Base-by-base conservation (phyloP, 2,329 filamentous ascomycete species). In the Immersiporthe knoxdaviesiana region DNA sequence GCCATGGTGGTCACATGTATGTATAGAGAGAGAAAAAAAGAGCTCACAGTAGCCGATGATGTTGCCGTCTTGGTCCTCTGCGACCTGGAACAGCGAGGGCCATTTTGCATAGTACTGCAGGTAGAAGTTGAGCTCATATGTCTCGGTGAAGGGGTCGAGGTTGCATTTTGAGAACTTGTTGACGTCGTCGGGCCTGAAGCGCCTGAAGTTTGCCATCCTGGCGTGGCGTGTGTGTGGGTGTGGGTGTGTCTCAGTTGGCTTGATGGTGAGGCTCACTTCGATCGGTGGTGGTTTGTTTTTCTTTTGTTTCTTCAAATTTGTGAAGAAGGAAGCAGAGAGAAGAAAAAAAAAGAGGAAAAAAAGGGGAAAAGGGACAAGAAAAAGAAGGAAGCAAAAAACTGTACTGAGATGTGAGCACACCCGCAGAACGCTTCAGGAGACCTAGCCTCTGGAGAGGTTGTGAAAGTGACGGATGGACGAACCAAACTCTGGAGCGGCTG, bases 91-190 rank as follows among this genome's bases (percentile, higher is more conserved):
- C 58, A 98, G 87, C 35, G 94, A 91, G 1, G 96, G 96, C 96
- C 96, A 99, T 84, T 92, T 93, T 66, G 94, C 93, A 73, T 97
- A 90, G 81, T 99, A 99, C 76, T 97, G 92, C 70, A 97, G 88
- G 83, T 99, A 99, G 84, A 98, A 99, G 72, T 90, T 88, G 73
- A 97, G 87, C 79, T 97, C 94, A 83, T 98, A 99, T 68, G 97
- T 98, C 83, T 99, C 96, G n/a, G 96, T 98, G 72, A 97, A 86
- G 54, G 93, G 93, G 78, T 99, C 96, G 72, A 99, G 90, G 78
- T 99, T 99, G 81, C 94, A 97, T 73, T 94, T 90, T 74, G 97
- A 97, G 80, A 98, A 91, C 74, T 90, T 91, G 81, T 97, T 90
- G 72, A 98, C 86, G 79, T 99, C 96, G 74, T 88, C 86, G 2